A percentile compares a stretch with the other conserved stretches of the same genome.
phyloP scores from a whole-genome alignment of 441 rosid genomes.

The Dalechampia spathulata region DNA sequence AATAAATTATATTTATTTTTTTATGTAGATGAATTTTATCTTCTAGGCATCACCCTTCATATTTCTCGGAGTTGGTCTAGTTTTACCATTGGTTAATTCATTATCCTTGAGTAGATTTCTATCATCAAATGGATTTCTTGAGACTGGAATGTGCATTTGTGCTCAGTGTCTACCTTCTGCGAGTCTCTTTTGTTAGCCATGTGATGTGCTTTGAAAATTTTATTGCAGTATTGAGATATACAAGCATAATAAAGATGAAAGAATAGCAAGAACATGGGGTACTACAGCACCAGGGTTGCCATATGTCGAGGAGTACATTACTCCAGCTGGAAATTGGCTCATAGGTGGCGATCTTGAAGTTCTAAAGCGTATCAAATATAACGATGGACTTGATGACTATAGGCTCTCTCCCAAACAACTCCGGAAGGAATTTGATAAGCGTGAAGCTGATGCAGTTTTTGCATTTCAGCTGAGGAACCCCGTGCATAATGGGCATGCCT shows the following conservation, averaged over 20 bases:
- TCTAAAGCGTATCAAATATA: constrained; percentile 57
- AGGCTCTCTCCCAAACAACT: constrained; percentile 90
- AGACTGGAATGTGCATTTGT: neutral
- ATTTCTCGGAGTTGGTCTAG: neutral
- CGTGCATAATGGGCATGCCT: constrained; percentile 90
- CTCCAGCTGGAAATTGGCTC: constrained; percentile 80
- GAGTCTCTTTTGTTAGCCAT: neutral
- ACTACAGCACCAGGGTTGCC: constrained; percentile 83
- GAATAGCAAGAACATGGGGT: constrained; percentile 92
- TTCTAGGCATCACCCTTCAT: neutral
- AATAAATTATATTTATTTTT: too few relatives aligned
- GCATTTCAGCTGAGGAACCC: constrained; percentile 92
- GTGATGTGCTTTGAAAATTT: neutral
- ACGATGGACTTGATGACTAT: constrained; percentile 90
- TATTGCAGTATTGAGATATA: constrained; percentile 69
- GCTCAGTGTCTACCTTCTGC: too few relatives aligned
- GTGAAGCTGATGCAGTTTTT: constrained; percentile 89
- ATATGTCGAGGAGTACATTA: constrained; percentile 66
- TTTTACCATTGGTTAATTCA: too few relatives aligned
- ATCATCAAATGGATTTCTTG: neutral
- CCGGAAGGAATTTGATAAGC: constrained; percentile 63
- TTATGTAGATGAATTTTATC: too few relatives aligned
- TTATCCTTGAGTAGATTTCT: neutral
- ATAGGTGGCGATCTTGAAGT: constrained; percentile 89
- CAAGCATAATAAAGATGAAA: constrained; percentile 87